Percentiles rank a stretch among this genome's conserved stretches.
phyloP scores from a whole-genome alignment of 2,329 filamentous ascomycete genomes.

The Hymenoscyphus repandus region DNA sequence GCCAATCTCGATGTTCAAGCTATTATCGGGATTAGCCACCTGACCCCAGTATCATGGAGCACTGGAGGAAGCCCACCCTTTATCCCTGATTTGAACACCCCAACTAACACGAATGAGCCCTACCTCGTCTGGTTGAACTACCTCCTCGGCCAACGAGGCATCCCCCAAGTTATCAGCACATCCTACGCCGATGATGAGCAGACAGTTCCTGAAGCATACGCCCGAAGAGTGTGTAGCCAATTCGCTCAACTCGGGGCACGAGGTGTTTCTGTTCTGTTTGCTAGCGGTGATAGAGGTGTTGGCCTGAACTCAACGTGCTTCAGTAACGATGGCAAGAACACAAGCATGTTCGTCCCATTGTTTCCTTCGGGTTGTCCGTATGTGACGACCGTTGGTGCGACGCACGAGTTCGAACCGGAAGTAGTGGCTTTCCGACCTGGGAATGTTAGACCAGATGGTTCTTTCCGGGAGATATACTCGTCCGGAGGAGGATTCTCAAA shows the following conservation, averaged over 20 bases:
- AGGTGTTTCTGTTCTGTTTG: slow-evolving; percentile 45
- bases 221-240: slow-evolving; percentile 46
- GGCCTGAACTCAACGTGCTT: slow-evolving; percentile 35
- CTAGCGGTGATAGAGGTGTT: slow-evolving; percentile 46
- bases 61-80: slow-evolving; percentile 52
- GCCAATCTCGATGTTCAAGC: slow-evolving; percentile 53
- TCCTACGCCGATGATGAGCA: slow-evolving; percentile 57
- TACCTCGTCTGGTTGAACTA: slow-evolving; percentile 50
- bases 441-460: slow-evolving; percentile 28
- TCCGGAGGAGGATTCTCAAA: slow-evolving; percentile 49
- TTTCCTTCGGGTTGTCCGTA: slow-evolving; percentile 46
- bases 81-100: slow-evolving; percentile 36
- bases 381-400: slow-evolving; percentile 21
- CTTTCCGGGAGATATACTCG: slow-evolving; percentile 24
- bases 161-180: slow-evolving; percentile 53
- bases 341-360: slow-evolving; percentile 44
- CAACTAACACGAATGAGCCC: slow-evolving; percentile 42
- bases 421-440: slow-evolving; percentile 31
- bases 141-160: slow-evolving; percentile 44
- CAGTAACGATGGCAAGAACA: slow-evolving; percentile 51
- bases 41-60: slow-evolving; percentile 47
- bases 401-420: slow-evolving; percentile 26
- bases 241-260: slow-evolving; percentile 48
- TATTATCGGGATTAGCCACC: slow-evolving; percentile 47
- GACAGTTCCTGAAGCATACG: slow-evolving; percentile 38